phyloP scores from a whole-genome alignment of 345 rosid species.

The Rubroshorea leprosula region DNA sequence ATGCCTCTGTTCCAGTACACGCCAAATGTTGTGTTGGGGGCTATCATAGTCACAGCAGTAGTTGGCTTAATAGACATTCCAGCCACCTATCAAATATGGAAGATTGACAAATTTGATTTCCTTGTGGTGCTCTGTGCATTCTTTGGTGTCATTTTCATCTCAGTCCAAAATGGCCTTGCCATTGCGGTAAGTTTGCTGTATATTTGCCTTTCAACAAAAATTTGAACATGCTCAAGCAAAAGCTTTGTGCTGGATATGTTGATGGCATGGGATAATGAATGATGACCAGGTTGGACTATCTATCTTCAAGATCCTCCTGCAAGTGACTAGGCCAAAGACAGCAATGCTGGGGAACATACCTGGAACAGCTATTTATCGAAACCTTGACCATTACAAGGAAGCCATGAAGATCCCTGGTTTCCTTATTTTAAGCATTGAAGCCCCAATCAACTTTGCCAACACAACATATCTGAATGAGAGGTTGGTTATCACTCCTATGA shows the following conservation, averaged over 20 bases:
- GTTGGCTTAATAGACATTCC: slow-evolving; percentile 89
- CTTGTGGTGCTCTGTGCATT: slow-evolving; percentile 72
- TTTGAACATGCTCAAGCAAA: neutral
- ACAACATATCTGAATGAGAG: slow-evolving; percentile 81
- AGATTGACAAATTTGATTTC: slow-evolving; percentile 89
- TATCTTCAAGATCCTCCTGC: slow-evolving; percentile 75
- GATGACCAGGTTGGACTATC: slow-evolving; percentile 68
- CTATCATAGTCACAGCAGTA: slow-evolving; percentile 88
- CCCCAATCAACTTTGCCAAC: slow-evolving; percentile 87
- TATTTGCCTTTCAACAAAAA: neutral
- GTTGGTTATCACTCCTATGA: slow-evolving; percentile 26
- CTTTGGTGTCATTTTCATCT: slow-evolving; percentile 76
- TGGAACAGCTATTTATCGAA: slow-evolving; percentile 62
- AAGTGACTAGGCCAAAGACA: slow-evolving; percentile 77
- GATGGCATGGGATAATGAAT: neutral
- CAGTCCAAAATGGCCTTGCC: slow-evolving; percentile 79
- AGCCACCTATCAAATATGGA: slow-evolving; percentile 70
- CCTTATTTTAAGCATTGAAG: slow-evolving; percentile 70
- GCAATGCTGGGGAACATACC: slow-evolving; percentile 72
- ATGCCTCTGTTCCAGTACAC: slow-evolving; percentile 97
- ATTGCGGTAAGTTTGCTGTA: slow-evolving; percentile 59
- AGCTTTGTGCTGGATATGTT: neutral
- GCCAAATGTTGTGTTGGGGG: slow-evolving; percentile 83
- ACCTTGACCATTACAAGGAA: slow-evolving; percentile 72
- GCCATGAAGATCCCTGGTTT: slow-evolving; percentile 65